Percentiles rank a stretch among this genome's conserved stretches.
Conservation (phyloP, 106 monocot species). For the Xerophyta viscosa region DNA sequence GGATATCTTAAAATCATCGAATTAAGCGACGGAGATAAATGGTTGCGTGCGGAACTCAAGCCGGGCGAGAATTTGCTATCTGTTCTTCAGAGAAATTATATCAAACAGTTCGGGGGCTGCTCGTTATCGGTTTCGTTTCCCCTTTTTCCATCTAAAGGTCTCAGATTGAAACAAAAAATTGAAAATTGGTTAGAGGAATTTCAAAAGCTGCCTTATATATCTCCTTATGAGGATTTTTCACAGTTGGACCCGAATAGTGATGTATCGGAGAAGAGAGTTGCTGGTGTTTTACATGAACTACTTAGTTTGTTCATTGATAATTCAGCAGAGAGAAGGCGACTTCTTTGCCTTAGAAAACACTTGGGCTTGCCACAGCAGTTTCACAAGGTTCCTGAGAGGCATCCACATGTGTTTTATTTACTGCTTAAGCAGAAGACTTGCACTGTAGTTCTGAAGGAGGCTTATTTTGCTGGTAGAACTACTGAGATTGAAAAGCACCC, state of each 20-base stretch:
- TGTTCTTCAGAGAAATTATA: constrained; percentile 30
- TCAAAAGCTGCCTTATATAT: constrained; percentile 56
- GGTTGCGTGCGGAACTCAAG: constrained; percentile 9
- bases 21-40: constrained; percentile 34
- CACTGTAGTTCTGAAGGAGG: constrained; percentile 80
- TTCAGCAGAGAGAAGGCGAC: constrained; percentile 69
- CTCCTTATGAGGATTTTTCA: constrained; percentile 55
- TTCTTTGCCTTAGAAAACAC: constrained; percentile 58
- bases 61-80: constrained; percentile 16
- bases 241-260: constrained; percentile 30
- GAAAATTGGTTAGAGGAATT: constrained; percentile 52
- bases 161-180: constrained; percentile 68
- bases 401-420: constrained; percentile 79
- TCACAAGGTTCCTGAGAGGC: constrained; percentile 55
- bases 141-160: constrained; percentile 65
- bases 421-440: constrained; percentile 86
- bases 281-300: constrained; percentile 67
- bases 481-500: constrained; percentile 55
- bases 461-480: constrained; percentile 24
- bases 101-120: constrained; percentile 4
- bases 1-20: constrained; percentile 31
- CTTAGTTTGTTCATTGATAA: constrained; percentile 54
- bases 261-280: constrained; percentile 53
- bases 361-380: constrained; percentile 66
- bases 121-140: constrained; percentile 22